phyloP scores from a whole-genome alignment of 176 grass and related monocot genomes.

The Paspalum notatum region DNA sequence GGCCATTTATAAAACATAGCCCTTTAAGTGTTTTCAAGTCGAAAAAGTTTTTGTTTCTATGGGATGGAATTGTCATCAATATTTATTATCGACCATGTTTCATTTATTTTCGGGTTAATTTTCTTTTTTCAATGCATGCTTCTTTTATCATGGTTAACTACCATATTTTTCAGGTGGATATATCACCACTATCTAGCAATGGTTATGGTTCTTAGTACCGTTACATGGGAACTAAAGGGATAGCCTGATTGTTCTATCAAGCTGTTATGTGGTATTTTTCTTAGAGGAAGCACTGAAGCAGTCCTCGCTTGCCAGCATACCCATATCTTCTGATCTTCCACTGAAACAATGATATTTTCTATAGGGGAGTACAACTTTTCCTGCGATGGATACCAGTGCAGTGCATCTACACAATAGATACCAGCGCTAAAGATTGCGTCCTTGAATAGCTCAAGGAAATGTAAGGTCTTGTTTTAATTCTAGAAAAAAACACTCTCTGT shows the following conservation, averaged over 20 bases:
- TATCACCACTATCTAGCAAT: no score
- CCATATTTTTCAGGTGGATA: constrained; percentile 83
- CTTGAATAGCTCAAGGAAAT: constrained; percentile 96
- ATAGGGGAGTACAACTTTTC: constrained; percentile 94
- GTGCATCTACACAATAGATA: constrained; percentile 99
- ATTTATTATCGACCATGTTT: neutral
- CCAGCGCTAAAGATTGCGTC: constrained; percentile 94
- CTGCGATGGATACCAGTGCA: constrained; percentile 89
- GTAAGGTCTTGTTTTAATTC: constrained; percentile 45
- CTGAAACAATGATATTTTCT: constrained; percentile 25
- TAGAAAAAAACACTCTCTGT: constrained; percentile 4
- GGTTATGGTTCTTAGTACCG: constrained; percentile 93
- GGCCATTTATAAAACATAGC: neutral
- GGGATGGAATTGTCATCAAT: neutral
- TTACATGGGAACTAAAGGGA: constrained; percentile 97
- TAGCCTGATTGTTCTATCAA: constrained; percentile 90
- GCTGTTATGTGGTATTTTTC: constrained; percentile 52
- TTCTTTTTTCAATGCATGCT: constrained; percentile 3
- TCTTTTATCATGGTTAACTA: neutral
- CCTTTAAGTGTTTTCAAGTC: neutral
- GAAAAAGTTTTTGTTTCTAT: neutral
- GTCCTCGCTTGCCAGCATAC: neutral
- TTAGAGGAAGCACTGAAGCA: neutral
- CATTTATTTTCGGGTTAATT: neutral
- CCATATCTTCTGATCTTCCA: constrained; percentile 14